Evolutionary conservation across 441 rosid species (phyloP).

Genomic region (Hypseocharis bilobata): DNA sequence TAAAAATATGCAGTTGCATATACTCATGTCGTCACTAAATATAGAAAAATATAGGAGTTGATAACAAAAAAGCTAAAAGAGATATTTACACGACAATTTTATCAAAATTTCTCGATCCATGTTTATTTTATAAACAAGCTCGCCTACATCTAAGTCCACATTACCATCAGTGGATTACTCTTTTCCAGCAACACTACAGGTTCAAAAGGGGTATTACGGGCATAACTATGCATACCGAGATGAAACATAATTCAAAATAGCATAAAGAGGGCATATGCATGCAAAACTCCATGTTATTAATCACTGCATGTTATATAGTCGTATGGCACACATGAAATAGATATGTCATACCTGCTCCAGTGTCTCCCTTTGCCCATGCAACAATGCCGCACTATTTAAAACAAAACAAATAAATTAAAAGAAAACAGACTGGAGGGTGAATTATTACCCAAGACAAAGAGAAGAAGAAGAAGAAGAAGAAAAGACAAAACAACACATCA

Average conservation of each 20-base stretch:
- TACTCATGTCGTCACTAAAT: no score
- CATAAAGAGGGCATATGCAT: background rate
- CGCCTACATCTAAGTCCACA: background rate
- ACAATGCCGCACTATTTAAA: conserved; percentile 59
- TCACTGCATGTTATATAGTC: background rate
- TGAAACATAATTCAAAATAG: background rate
- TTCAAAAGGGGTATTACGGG: no score
- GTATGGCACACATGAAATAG: background rate
- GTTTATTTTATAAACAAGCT: no score
- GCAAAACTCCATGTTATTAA: background rate
- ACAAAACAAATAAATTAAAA: conserved; percentile 16
- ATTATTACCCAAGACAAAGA: no score
- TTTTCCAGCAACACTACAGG: background rate
- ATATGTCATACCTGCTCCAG: conserved; percentile 55
- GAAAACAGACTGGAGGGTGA: conserved; percentile 10
- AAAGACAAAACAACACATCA: conserved; percentile 12
- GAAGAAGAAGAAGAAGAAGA: background rate
- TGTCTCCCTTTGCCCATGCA: conserved; percentile 81
- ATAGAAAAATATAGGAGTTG: no score
- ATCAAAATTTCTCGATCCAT: background rate
- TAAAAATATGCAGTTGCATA: no score
- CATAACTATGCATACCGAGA: no score
- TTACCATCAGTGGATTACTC: background rate
- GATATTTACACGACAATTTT: background rate
- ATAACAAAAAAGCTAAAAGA: no score